Evolutionary conservation across 2,329 filamentous ascomycete genomes (phyloP), one percentile per base, ranked within the genome.

Genomic region (Aureobasidium sp.): DNA sequence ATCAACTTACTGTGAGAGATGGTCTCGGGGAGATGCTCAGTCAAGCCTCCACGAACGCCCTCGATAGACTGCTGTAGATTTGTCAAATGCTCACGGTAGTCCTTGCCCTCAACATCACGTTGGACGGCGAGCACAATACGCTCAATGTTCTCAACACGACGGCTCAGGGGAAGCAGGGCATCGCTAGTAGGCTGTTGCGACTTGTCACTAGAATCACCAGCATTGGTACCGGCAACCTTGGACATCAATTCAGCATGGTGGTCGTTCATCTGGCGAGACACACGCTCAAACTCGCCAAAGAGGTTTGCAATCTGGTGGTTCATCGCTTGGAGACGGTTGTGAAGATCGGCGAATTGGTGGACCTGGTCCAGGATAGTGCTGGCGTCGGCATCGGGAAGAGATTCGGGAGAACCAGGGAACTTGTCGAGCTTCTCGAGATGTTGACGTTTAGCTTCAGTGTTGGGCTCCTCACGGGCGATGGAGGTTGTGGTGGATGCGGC

Each of bases 291-390:
- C 61, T 84, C 76, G 45, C 80, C 80, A 73, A 84, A 85, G 62
- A 90, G 78, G 67, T 81, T 81, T 22, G 80, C 79, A 45, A 91
- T 76, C 69, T 88, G 85, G 74, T 90, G 86, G 73, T 85, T 85
- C 63, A 90, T 79, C 67, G 79, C 81, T 73, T 92, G 90, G 19
- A 97, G 78, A 35, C 91, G 88, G 77, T 88, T 88, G 78, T 96
- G 88, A 15, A 97, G 81, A 71, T 97, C 92, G 37, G 82, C 81
- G 71, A 97, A 93, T 73, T 96, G 91, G 60, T 79, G 74, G 66
- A 78, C 69, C 29, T 76, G 73, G 27, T 72, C 74, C 37, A 74
- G 75, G 68, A 80, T 77, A 57, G 68, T 62, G 50, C 70, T 67
- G 19, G 72, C 70, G 22, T 64, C 64, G 40, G 62, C 62, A 60